These are phyloP conservation scores for Acer saccharum DNA, from an alignment of 345 rosid genomes.

Conservation along the genomic window DNA sequence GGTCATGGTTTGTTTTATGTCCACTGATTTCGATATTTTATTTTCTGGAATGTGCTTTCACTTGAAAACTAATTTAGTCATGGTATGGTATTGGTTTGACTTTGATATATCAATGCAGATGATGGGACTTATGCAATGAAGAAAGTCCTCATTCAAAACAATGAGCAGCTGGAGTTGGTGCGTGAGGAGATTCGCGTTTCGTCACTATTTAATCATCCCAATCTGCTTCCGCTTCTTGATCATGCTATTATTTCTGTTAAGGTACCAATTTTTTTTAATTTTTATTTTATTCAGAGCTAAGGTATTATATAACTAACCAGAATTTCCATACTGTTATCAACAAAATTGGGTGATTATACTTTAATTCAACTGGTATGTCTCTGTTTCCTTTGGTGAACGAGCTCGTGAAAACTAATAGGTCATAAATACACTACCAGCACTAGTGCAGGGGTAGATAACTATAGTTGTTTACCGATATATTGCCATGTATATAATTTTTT, in stretches of 20 bases:
- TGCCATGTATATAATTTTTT: not conserved
- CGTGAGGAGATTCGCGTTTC: slow-evolving; percentile 94
- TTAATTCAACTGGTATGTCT: no score
- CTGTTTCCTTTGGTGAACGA: not conserved
- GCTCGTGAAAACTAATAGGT: not conserved
- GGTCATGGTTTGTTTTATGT: no score
- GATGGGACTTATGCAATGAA: slow-evolving; percentile 97
- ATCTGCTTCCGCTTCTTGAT: slow-evolving; percentile 95
- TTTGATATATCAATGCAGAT: slow-evolving; percentile 40
- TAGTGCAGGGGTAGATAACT: not conserved
- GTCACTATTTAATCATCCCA: slow-evolving; percentile 80
- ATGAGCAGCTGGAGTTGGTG: slow-evolving; percentile 86
- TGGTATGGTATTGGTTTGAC: not conserved
- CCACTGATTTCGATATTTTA: no score
- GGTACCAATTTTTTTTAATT: slow-evolving; percentile 35
- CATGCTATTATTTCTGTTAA: slow-evolving; percentile 88
- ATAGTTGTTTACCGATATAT: not conserved
- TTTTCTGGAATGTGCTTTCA: no score
- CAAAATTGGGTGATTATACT: not conserved
- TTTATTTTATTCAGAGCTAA: no score
- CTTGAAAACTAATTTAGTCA: no score
- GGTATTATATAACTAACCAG: no score
- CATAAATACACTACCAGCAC: not conserved
- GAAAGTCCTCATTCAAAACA: slow-evolving; percentile 91
- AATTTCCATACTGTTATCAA: not conserved